Percentiles rank a stretch among this genome's conserved stretches.
Evolutionary conservation across 192 early-diverging fungal species (phyloP).

Genomic region (Coemansia sp.): DNA sequence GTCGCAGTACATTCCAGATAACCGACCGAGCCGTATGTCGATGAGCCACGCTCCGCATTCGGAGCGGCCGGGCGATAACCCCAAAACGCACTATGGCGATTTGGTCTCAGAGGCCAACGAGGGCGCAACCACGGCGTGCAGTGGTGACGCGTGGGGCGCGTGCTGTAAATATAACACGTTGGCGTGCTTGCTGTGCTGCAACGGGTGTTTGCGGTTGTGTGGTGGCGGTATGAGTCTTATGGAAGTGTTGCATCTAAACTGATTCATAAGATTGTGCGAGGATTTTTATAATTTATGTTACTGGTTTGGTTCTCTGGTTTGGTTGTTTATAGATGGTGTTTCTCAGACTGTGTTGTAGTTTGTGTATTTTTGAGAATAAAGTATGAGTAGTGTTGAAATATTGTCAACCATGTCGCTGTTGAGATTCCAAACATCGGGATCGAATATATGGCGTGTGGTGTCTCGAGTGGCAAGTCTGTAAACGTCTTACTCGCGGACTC

Average conservation of each 20-base stretch:
- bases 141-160: constrained; percentile 41
- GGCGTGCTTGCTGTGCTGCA: constrained; percentile 45
- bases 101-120: constrained; percentile 33
- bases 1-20: constrained; percentile 11
- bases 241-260: constrained; percentile 33
- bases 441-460: no score
- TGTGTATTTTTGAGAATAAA: no score
- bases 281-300: no score
- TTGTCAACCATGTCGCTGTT: no score
- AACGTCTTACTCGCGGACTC: no score
- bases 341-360: no score
- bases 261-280: not conserved
- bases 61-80: constrained; percentile 6
- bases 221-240: constrained; percentile 47
- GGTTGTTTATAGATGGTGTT: no score
- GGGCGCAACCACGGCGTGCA: constrained; percentile 22
- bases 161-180: constrained; percentile 53
- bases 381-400: no score
- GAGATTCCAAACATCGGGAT: no score
- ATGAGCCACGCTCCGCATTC: constrained; percentile 2
- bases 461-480: no score
- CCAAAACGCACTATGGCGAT: constrained; percentile 41
- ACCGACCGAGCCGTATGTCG: constrained; percentile 16
- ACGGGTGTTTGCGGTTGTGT: constrained; percentile 46
- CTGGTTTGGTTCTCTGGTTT: no score